Percentiles rank a stretch among this genome's conserved stretches.
Evolutionary conservation across 768 basidiomycete species (phyloP).

Genomic region (Mycena chlorophos): DNA sequence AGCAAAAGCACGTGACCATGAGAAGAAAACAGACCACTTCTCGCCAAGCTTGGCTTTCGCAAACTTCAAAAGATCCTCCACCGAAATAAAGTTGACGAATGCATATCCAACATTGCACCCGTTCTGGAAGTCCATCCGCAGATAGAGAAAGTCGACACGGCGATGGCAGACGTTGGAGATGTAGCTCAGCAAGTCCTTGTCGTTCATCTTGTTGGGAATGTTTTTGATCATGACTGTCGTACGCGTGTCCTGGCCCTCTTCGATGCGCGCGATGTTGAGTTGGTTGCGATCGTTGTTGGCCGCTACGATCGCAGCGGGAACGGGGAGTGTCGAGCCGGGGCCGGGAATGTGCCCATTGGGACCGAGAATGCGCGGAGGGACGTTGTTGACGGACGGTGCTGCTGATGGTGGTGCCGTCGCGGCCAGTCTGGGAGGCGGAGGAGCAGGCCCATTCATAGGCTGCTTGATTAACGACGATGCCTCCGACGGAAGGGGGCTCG

Average conservation of each 20-base stretch:
- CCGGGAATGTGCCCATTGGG: background rate
- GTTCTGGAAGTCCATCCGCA: conserved; percentile 84
- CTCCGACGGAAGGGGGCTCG: conserved; percentile 17
- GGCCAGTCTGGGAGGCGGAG: background rate
- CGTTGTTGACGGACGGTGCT: background rate
- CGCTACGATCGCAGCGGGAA: too few relatives aligned
- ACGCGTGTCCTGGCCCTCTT: conserved; percentile 73
- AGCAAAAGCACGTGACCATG: background rate
- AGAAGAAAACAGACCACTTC: conserved; percentile 62
- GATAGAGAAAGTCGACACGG: conserved; percentile 82
- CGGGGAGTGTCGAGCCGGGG: too few relatives aligned
- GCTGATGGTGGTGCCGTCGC: background rate
- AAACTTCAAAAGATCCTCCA: conserved; percentile 74
- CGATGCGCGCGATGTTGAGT: conserved; percentile 70
- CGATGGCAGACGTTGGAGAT: conserved; percentile 74
- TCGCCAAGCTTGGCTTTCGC: conserved; percentile 72
- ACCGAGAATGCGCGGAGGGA: background rate
- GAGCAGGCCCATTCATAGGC: background rate
- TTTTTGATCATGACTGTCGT: conserved; percentile 92
- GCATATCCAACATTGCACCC: conserved; percentile 82
- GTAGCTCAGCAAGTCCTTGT: conserved; percentile 66
- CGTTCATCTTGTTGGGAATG: conserved; percentile 89
- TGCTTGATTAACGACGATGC: background rate
- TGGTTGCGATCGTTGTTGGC: conserved; percentile 46
- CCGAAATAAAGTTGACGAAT: conserved; percentile 87